Percentiles rank a stretch among this genome's conserved stretches.
Conservation (phyloP, 768 basidiomycete genomes). For the Gymnopilus junonius region DNA sequence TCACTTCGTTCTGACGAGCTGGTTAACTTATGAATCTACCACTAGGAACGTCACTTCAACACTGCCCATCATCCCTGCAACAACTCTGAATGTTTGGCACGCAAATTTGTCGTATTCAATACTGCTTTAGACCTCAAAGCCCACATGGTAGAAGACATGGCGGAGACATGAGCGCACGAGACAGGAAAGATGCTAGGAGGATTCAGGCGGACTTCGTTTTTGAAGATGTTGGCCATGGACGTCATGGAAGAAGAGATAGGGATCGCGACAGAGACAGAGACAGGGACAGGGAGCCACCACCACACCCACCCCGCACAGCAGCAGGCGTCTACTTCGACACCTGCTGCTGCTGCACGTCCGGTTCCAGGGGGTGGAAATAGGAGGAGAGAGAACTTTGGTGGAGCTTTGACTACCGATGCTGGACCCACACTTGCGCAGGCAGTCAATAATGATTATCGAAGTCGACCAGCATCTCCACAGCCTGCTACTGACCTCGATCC, state of each 20-base stretch:
- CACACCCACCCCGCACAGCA: slow-evolving; percentile 31
- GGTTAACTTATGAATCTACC: neutral
- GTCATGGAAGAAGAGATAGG: slow-evolving; percentile 47
- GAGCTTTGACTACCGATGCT: slow-evolving; percentile 51
- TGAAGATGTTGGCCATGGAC: slow-evolving; percentile 42
- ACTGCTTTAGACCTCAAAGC: slow-evolving; percentile 88
- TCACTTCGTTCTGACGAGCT: neutral
- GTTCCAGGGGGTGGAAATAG: slow-evolving; percentile 38
- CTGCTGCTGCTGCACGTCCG: slow-evolving; percentile 22
- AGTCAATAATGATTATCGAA: slow-evolving; percentile 28
- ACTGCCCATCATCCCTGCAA: slow-evolving; percentile 79
- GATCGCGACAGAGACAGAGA: slow-evolving; percentile 23
- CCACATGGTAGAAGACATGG: slow-evolving; percentile 90
- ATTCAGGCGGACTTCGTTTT: slow-evolving; percentile 78
- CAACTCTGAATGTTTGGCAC: slow-evolving; percentile 72
- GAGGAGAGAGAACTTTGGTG: slow-evolving; percentile 68
- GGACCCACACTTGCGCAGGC: slow-evolving; percentile 16
- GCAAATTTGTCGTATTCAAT: slow-evolving; percentile 95
- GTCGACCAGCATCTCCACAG: slow-evolving; percentile 44
- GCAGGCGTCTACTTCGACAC: slow-evolving; percentile 17
- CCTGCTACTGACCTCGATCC: slow-evolving; percentile 56
- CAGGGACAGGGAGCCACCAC: slow-evolving; percentile 50
- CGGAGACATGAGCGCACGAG: slow-evolving; percentile 69
- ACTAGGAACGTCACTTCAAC: slow-evolving; percentile 77
- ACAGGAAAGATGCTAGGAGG: slow-evolving; percentile 69